Evolutionary conservation across 805 yeast species (phyloP).

Genomic region (Saccharomyces paradoxus): DNA sequence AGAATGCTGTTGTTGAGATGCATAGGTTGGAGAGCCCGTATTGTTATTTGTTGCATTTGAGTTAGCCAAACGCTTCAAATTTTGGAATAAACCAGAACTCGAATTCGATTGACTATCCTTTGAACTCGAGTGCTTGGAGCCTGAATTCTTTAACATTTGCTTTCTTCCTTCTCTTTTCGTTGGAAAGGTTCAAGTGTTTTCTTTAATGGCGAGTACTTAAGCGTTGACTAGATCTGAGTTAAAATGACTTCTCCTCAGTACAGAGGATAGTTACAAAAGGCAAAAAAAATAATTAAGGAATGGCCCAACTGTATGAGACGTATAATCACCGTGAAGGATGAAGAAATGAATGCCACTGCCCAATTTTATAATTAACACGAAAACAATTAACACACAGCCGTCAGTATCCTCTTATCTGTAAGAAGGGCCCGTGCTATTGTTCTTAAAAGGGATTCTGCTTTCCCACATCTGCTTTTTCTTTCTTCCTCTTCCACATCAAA

Average conservation of each 20-base stretch:
- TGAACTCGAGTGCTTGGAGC: constrained; percentile 9
- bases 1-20: constrained; percentile 1
- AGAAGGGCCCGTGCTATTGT: neutral
- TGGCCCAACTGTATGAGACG: neutral
- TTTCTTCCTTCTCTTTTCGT: neutral
- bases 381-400: neutral
- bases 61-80: constrained; percentile 23
- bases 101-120: constrained; percentile 8
- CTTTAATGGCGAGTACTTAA: neutral
- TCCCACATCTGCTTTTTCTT: constrained; percentile 1
- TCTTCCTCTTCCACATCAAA: neutral
- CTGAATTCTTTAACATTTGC: constrained; percentile 9
- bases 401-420: neutral
- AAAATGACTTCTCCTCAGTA: neutral
- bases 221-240: neutral
- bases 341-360: neutral
- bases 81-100: constrained; percentile 19
- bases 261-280: neutral
- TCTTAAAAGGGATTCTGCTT: neutral
- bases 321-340: neutral
- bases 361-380: neutral
- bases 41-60: constrained; percentile 3
- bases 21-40: constrained; percentile 1
- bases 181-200: neutral
- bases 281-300: neutral